Percentiles rank a stretch among this genome's conserved stretches.
phyloP scores from a whole-genome alignment of 306 rosid genomes.

The Lathyrus tuberosus region DNA sequence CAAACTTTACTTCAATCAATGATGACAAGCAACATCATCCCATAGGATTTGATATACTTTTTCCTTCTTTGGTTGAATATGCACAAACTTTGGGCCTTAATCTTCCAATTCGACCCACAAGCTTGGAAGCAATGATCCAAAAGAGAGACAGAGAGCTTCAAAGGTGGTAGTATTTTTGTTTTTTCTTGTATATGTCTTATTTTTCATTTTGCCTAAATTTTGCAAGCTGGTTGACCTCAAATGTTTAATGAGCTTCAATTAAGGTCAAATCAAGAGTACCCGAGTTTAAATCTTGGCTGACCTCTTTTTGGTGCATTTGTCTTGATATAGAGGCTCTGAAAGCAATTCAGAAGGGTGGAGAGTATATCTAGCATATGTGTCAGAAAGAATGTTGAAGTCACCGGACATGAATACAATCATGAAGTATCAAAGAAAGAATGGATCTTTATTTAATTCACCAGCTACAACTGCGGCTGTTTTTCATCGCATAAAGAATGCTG shows the following conservation, averaged over 20 bases:
- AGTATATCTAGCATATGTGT: slow-evolving; percentile 75
- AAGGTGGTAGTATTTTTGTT: slow-evolving; percentile 51
- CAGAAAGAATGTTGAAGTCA: slow-evolving; percentile 66
- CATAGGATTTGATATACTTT: slow-evolving; percentile 71
- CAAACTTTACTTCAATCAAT: slow-evolving; percentile 61
- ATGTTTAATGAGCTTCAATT: background rate
- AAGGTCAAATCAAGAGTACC: background rate
- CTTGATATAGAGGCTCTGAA: slow-evolving; percentile 44
- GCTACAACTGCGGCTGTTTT: slow-evolving; percentile 80
- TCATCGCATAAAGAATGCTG: slow-evolving; percentile 57
- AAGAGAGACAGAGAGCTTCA: slow-evolving; percentile 62
- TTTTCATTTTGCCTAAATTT: background rate
- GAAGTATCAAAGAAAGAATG: slow-evolving; percentile 84
- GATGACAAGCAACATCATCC: slow-evolving; percentile 71
- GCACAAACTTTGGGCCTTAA: slow-evolving; percentile 61
- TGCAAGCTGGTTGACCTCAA: background rate
- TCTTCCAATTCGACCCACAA: slow-evolving; percentile 48
- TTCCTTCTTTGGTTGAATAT: slow-evolving; percentile 65
- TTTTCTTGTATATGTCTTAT: background rate
- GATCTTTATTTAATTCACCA: slow-evolving; percentile 81
- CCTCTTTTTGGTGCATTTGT: slow-evolving; percentile 15
- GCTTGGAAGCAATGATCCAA: slow-evolving; percentile 53
- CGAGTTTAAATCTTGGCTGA: background rate
- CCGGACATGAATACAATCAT: slow-evolving; percentile 63
- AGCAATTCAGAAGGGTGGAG: slow-evolving; percentile 66